Evolutionary conservation across 345 rosid species (phyloP).

Genomic region (Citropsis articulata): DNA sequence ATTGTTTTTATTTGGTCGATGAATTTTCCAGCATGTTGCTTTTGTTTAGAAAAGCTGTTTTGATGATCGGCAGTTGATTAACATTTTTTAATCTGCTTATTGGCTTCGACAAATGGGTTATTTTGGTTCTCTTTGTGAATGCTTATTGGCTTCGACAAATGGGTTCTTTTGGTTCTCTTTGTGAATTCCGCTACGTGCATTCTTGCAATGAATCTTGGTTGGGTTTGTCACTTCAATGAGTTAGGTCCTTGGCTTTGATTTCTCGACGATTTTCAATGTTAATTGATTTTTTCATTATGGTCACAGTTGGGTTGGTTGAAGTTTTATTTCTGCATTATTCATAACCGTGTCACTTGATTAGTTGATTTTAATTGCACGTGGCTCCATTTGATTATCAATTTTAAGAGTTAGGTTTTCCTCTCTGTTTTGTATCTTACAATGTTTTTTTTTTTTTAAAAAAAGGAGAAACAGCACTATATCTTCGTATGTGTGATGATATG

Average conservation of each 20-base stretch:
- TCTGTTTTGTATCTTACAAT: not conserved
- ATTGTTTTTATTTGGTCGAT: not conserved
- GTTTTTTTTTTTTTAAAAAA: not conserved
- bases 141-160: too few relatives aligned
- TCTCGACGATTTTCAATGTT: not conserved
- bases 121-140: constrained; percentile 3
- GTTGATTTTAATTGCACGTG: not conserved
- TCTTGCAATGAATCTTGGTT: not conserved
- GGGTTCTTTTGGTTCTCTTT: constrained; percentile 1
- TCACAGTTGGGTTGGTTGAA: constrained; percentile 13
- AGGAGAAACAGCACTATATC: too few relatives aligned
- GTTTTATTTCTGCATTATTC: constrained; percentile 5
- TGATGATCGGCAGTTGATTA: not conserved
- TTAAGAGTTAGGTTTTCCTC: not conserved
- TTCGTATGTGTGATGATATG: too few relatives aligned
- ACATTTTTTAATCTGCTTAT: not conserved
- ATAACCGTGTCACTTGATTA: not conserved
- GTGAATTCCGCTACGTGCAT: not conserved
- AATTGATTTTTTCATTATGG: constrained; percentile 17
- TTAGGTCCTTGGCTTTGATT: not conserved
- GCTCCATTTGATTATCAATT: not conserved
- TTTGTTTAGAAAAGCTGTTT: not conserved
- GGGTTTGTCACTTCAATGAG: constrained; percentile 3
- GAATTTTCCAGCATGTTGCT: not conserved
- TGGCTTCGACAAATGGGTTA: constrained; percentile 2